Base-by-base conservation (phyloP, 2,329 filamentous ascomycete genomes). In the Cladosporium halotolerans region DNA sequence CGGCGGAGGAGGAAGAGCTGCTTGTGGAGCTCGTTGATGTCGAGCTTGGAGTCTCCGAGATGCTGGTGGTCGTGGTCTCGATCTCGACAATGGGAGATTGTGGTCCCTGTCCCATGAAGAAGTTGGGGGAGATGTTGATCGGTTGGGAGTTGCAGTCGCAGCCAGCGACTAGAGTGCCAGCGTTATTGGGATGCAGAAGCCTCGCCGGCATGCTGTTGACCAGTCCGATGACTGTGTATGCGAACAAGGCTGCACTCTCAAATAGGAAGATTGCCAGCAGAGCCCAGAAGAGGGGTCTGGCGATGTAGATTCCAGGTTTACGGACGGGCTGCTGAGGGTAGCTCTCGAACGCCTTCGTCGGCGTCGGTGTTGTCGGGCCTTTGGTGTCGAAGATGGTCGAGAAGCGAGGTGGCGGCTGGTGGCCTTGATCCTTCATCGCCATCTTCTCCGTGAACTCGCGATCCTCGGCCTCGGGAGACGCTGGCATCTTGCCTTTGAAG, bases 221-320 rank as follows among this genome's bases (percentile, higher is more conserved):
- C 8, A 71, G 65, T 8, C 67, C 68, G 34, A 71, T 66, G 32
- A 67, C 58, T 4, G 67, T 70, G 60, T 70, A 71, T 13, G 66
- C 63, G 56, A 71, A 70, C 16, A 71, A 62, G 31, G 67, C 51
- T 2, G 62, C 66, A 53, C 64, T 68, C 52, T 69, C 67, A 55
- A 69, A 63, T 46, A 66, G 56, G 10, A 70, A 58, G 10, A 68
- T 61, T 16, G 63, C 45, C 28, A 63, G 56, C 39, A 71, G 56
- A 28, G 68, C 57, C 49, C 66, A 59, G 58, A 70, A 65, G 33
- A 70, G 41, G 14, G 63, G 58, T 46, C 62, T 65, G 1, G 66
- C 62, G 3, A 71, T 45, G 53, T 60, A 61, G 45, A 71, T 60
- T 18, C 68, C 68, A 14, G 62, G 61, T 52, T 58, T 63, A 13